phyloP scores from a whole-genome alignment of 1,139 yeast species.

The Arxiozyma slooffiae region DNA sequence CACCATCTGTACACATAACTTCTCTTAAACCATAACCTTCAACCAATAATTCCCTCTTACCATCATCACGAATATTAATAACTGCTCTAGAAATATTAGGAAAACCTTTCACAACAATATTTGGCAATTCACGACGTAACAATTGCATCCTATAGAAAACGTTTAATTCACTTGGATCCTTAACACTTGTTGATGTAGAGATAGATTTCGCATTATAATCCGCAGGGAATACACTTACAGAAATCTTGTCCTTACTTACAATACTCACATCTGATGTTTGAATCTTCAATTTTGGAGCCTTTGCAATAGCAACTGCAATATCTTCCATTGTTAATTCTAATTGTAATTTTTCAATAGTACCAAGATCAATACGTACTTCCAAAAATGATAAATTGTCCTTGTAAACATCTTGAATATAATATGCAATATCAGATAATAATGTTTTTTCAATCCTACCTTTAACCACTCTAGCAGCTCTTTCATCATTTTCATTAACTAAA shows the following conservation, averaged over 20 bases:
- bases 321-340: constrained; percentile 79
- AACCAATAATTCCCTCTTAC: constrained; percentile 80
- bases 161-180: constrained; percentile 46
- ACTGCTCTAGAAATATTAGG: constrained; percentile 91
- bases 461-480: constrained; percentile 96
- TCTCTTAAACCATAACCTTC: constrained; percentile 96
- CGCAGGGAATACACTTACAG: constrained; percentile 62
- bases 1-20: constrained; percentile 97
- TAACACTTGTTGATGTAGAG: constrained; percentile 34
- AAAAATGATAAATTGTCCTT: constrained; percentile 69
- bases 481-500: constrained; percentile 85
- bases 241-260: constrained; percentile 57
- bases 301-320: constrained; percentile 70
- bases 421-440: constrained; percentile 73
- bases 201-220: constrained; percentile 35
- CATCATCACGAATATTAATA: constrained; percentile 76
- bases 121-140: constrained; percentile 73
- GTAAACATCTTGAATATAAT: constrained; percentile 87
- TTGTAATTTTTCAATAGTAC: constrained; percentile 81
- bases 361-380: constrained; percentile 71
- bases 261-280: constrained; percentile 62
- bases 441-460: constrained; percentile 97
- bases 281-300: constrained; percentile 85
- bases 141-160: constrained; percentile 85
- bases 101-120: constrained; percentile 85